Conservation (phyloP, 306 rosid species). For the Quercus glauca region DNA sequence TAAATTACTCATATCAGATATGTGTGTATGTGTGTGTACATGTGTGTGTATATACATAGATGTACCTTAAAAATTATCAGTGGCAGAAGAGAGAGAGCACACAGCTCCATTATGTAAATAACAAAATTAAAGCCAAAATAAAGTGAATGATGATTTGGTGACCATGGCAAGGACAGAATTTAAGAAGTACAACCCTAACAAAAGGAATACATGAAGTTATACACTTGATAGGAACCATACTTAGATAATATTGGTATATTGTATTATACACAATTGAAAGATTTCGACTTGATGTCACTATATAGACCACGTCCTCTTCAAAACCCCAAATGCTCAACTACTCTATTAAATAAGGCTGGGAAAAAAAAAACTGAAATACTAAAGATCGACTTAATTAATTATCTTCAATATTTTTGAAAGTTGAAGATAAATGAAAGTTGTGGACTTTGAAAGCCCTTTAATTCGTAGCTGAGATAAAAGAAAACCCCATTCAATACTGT, state of each 20-base stretch:
- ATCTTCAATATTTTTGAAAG: too few relatives aligned
- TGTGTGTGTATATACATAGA: conserved; percentile 5
- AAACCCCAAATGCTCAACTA: conserved; percentile 36
- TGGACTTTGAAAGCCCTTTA: conserved; percentile 24
- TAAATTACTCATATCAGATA: neutral
- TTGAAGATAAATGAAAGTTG: neutral
- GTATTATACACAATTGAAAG: conserved; percentile 51
- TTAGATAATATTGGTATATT: conserved; percentile 19
- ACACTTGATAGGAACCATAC: neutral
- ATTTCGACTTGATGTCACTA: conserved; percentile 20
- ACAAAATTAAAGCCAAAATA: neutral
- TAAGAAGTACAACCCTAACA: neutral
- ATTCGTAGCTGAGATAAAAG: conserved; percentile 5
- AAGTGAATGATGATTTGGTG: neutral
- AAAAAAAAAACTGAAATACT: too few relatives aligned
- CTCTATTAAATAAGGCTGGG: too few relatives aligned
- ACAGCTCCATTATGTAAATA: neutral
- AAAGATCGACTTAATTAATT: too few relatives aligned
- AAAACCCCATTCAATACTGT: conserved; percentile 1
- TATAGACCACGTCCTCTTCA: conserved; percentile 14
- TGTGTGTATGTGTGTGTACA: too few relatives aligned
- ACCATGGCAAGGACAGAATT: too few relatives aligned
- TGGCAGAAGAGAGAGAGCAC: neutral
- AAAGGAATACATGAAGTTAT: neutral
- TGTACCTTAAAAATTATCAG: conserved; percentile 13